Percentiles rank a stretch among this genome's conserved stretches.
These are phyloP conservation scores for Septoria linicola DNA, from an alignment of 2,329 filamentous ascomycete genomes.

Conservation along the genomic window DNA sequence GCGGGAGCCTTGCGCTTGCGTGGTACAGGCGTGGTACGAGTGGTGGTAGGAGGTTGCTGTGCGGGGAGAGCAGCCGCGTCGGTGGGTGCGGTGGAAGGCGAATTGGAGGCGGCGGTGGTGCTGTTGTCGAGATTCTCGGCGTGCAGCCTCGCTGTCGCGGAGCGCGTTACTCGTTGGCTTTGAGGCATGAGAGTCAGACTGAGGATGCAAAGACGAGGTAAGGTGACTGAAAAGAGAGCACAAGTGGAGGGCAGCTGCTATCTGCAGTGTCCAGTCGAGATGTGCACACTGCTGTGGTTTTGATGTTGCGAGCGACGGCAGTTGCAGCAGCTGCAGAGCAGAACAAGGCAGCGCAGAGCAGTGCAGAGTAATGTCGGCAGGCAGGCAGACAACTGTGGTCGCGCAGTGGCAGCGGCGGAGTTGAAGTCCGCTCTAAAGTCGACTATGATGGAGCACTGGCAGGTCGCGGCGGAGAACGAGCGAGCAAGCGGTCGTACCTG, in stretches of 20 bases:
- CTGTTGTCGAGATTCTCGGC: slow-evolving; percentile 21
- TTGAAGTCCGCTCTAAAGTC: slow-evolving; percentile 12
- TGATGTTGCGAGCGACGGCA: not conserved
- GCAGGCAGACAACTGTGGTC: not conserved
- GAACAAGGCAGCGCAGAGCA: not conserved
- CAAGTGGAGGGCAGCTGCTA: slow-evolving; percentile 6
- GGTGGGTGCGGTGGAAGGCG: slow-evolving; percentile 34
- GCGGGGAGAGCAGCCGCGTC: slow-evolving; percentile 35
- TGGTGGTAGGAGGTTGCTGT: slow-evolving; percentile 30
- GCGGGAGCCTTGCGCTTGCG: slow-evolving; percentile 64
- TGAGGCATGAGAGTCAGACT: slow-evolving; percentile 29
- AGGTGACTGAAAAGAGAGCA: not conserved
- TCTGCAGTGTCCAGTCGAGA: slow-evolving; percentile 10
- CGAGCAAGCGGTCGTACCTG: slow-evolving; percentile 10
- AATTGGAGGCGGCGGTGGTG: slow-evolving; percentile 36
- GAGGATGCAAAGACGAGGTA: slow-evolving; percentile 5
- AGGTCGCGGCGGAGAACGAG: slow-evolving; percentile 3
- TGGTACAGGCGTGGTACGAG: slow-evolving; percentile 60
- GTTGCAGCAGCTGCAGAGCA: slow-evolving; percentile 7
- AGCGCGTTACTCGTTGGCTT: slow-evolving; percentile 30
- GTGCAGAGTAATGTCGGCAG: too few species aligned
- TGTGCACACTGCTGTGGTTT: slow-evolving; percentile 9
- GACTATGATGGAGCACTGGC: slow-evolving; percentile 4
- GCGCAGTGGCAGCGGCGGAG: slow-evolving; percentile 1
- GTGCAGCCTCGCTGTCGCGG: slow-evolving; percentile 70